Conservation (phyloP, 371 early-diverging fungal species). For the Dinochytrium kinnereticum region DNA sequence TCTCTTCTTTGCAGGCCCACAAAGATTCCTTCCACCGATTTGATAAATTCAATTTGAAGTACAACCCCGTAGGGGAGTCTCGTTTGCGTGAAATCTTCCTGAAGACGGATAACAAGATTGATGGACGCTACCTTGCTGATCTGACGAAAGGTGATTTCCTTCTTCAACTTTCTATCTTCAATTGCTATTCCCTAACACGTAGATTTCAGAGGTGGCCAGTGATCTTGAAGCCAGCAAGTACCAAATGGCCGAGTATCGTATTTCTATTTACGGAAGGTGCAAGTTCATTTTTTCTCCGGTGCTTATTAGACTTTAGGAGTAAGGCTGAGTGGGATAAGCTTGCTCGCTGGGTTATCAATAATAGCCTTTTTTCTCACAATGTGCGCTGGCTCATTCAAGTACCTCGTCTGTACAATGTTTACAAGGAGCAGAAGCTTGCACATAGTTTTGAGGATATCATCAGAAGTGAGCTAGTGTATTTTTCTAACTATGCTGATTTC, state of each 20-base stretch:
- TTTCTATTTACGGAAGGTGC: constrained; percentile 89
- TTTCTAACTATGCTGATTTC: not conserved
- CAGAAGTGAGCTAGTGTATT: constrained; percentile 57
- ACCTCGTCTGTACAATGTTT: constrained; percentile 94
- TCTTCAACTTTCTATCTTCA: too few species aligned
- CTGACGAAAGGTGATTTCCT: constrained; percentile 86
- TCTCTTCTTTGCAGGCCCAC: constrained; percentile 51
- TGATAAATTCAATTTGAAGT: constrained; percentile 98
- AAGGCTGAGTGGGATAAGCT: constrained; percentile 93
- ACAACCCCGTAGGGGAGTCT: constrained; percentile 89
- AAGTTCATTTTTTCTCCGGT: not conserved
- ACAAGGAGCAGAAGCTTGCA: constrained; percentile 73
- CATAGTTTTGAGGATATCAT: constrained; percentile 83
- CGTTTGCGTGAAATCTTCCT: constrained; percentile 85
- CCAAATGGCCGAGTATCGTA: constrained; percentile 93
- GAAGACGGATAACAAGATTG: constrained; percentile 95
- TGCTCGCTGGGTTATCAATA: constrained; percentile 93
- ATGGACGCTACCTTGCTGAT: constrained; percentile 93
- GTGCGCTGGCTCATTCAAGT: constrained; percentile 98
- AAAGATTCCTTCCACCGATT: constrained; percentile 84
- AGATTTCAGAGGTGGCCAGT: constrained; percentile 88
- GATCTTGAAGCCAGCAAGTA: constrained; percentile 96
- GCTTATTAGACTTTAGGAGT: constrained; percentile 54
- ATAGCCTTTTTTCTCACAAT: constrained; percentile 89
- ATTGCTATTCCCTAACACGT: too few species aligned